Conservation (phyloP, 768 basidiomycete genomes). For the Arthromyces matolae region DNA sequence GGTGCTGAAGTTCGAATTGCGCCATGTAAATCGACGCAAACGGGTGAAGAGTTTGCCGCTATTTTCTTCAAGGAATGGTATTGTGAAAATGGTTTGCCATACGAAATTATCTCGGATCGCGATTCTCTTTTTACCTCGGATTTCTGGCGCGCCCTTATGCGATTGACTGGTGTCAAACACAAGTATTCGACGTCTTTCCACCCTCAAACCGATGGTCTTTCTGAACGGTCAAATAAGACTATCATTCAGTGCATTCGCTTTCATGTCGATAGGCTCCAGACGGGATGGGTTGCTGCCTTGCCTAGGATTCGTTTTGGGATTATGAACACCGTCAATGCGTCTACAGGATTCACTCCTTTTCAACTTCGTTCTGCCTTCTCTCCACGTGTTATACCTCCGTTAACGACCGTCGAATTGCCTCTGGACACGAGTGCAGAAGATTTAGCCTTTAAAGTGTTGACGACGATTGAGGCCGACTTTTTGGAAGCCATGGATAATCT, state of each 20-base stretch:
- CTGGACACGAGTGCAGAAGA: not conserved
- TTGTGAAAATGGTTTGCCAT: not conserved
- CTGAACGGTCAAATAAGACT: constrained; percentile 22
- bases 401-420: not conserved
- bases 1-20: not conserved
- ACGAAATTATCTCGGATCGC: not conserved
- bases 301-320: constrained; percentile 24
- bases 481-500: not conserved
- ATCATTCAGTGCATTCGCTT: constrained; percentile 20
- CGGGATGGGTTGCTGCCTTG: constrained; percentile 24
- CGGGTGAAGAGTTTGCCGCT: not conserved
- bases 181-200: constrained; percentile 13
- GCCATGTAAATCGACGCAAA: not conserved
- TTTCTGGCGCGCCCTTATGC: not conserved
- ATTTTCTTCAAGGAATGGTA: not conserved
- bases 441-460: not conserved
- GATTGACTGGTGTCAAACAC: not conserved
- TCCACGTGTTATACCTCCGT: not conserved
- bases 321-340: constrained; percentile 28
- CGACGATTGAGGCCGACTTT: not conserved
- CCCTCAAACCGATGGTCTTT: constrained; percentile 26
- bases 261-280: constrained; percentile 21
- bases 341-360: constrained; percentile 27
- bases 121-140: not conserved
- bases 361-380: constrained; percentile 15